A percentile compares a stretch with the other conserved stretches of the same genome.
Conservation (phyloP, 495 filamentous ascomycete genomes). For the Aspergillus mulundensis region DNA sequence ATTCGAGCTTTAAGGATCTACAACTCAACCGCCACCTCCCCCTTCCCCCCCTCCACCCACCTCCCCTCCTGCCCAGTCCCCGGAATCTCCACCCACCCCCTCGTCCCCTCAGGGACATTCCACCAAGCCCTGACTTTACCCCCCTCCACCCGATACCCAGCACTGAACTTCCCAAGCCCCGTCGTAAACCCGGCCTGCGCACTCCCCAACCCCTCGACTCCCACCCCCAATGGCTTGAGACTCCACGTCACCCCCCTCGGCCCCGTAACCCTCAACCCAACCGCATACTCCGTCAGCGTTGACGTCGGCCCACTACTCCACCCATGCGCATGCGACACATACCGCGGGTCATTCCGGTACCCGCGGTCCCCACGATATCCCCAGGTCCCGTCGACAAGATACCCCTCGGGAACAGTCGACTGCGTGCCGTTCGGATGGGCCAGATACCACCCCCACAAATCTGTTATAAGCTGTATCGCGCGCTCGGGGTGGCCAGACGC, state of each 20-base stretch:
- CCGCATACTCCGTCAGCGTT: conserved; percentile 48
- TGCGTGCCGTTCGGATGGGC: conserved; percentile 58
- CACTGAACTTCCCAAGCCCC: conserved; percentile 48
- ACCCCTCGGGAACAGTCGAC: conserved; percentile 58
- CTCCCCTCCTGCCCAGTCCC: background rate
- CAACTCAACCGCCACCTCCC: background rate
- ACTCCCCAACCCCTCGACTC: conserved; percentile 37
- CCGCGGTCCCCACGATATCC: conserved; percentile 51
- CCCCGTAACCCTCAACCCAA: conserved; percentile 49
- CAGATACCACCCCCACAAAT: conserved; percentile 61
- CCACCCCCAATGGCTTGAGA: conserved; percentile 45
- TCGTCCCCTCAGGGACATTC: background rate
- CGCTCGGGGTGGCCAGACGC: conserved; percentile 38
- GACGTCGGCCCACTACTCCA: conserved; percentile 59
- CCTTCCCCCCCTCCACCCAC: background rate
- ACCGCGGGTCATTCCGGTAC: conserved; percentile 33
- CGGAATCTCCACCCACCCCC: background rate
- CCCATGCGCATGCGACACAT: conserved; percentile 55
- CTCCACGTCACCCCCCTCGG: conserved; percentile 49
- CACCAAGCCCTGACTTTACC: background rate
- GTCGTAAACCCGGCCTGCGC: conserved; percentile 56
- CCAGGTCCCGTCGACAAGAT: conserved; percentile 49
- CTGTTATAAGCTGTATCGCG: conserved; percentile 54
- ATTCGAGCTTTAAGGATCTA: no score
- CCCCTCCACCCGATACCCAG: background rate